phyloP scores from a whole-genome alignment of 768 basidiomycete genomes.

The Butyriboletus loyo region DNA sequence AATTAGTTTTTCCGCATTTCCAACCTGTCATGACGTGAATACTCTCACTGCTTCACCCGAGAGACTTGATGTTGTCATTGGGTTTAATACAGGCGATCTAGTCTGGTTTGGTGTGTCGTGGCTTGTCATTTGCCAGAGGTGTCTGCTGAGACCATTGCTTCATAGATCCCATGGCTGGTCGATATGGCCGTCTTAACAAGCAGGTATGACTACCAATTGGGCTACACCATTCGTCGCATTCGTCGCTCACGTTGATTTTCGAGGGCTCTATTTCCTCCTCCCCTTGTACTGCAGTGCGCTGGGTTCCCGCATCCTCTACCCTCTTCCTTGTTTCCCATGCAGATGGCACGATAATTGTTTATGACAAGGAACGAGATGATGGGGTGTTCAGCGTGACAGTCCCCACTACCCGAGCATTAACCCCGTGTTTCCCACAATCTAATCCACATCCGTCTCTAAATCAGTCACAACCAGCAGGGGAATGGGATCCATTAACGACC shows the following conservation, averaged over 20 bases:
- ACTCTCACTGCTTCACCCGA: slow-evolving; percentile 71
- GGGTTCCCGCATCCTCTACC: slow-evolving; percentile 79
- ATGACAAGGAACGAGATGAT: slow-evolving; percentile 90
- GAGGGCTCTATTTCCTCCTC: slow-evolving; percentile 78
- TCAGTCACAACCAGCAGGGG: slow-evolving; percentile 32
- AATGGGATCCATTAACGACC: slow-evolving; percentile 76
- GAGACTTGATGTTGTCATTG: slow-evolving; percentile 84
- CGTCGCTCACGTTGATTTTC: slow-evolving; percentile 7
- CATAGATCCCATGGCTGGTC: slow-evolving; percentile 73
- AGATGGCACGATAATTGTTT: slow-evolving; percentile 85
- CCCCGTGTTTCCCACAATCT: slow-evolving; percentile 26
- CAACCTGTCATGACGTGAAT: slow-evolving; percentile 92
- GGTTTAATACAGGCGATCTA: slow-evolving; percentile 92
- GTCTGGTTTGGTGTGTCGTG: slow-evolving; percentile 82
- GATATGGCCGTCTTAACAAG: slow-evolving; percentile 87
- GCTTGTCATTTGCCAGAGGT: background rate
- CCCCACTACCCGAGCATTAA: slow-evolving; percentile 36
- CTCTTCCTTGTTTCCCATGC: slow-evolving; percentile 86
- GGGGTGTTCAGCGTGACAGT: slow-evolving; percentile 66
- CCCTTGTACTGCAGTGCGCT: slow-evolving; percentile 83
- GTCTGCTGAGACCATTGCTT: slow-evolving; percentile 3
- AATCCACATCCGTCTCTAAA: slow-evolving; percentile 25
- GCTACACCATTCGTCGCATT: slow-evolving; percentile 2
- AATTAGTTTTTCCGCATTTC: slow-evolving; percentile 81
- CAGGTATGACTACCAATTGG: slow-evolving; percentile 43